These are phyloP conservation scores for Macrophomina phaseolina DNA, from an alignment of 2,329 filamentous ascomycete genomes.

Conservation along the genomic window DNA sequence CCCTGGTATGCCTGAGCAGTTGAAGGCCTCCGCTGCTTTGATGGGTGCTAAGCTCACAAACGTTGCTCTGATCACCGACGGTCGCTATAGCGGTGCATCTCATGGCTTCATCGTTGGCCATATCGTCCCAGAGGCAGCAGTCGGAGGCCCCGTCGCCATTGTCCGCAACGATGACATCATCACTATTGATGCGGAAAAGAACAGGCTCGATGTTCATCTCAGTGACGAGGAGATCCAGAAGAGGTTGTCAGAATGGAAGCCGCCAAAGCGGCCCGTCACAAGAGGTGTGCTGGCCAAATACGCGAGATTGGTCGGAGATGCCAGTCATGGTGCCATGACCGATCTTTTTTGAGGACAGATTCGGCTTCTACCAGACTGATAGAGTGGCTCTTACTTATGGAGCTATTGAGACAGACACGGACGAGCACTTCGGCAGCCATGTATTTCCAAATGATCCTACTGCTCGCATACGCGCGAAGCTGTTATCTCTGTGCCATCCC, in stretches of 20 bases:
- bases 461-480: too few species aligned
- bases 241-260: constrained; percentile 70
- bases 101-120: constrained; percentile 96
- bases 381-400: neutral
- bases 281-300: constrained; percentile 91
- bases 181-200: constrained; percentile 83
- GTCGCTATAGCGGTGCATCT: constrained; percentile 83
- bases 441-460: too few species aligned
- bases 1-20: constrained; percentile 94
- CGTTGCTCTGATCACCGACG: constrained; percentile 90
- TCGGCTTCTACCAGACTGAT: neutral
- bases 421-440: neutral
- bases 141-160: constrained; percentile 85
- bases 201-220: constrained; percentile 74
- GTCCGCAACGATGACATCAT: constrained; percentile 81
- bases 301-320: constrained; percentile 84
- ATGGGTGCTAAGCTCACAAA: constrained; percentile 91
- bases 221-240: constrained; percentile 71
- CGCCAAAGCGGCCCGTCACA: constrained; percentile 74
- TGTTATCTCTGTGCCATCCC: too few species aligned
- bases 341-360: constrained; percentile 65
- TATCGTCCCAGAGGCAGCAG: constrained; percentile 87
- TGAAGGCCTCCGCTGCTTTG: constrained; percentile 85
- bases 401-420: neutral
- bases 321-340: constrained; percentile 88